Conservation (phyloP, 2,329 filamentous ascomycete species). For the Aspergillus texensis region DNA sequence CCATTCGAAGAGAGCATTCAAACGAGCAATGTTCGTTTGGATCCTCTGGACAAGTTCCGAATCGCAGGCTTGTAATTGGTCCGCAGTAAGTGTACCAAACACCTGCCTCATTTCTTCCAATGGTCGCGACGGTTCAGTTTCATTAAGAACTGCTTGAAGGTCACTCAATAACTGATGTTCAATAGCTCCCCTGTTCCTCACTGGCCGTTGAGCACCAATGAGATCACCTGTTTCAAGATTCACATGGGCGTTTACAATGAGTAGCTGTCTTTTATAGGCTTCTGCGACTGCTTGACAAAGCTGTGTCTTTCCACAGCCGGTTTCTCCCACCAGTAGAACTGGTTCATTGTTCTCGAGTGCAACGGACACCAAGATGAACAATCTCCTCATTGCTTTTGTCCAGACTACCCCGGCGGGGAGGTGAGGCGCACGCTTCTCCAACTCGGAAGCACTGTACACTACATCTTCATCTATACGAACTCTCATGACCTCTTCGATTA, state of each 20-base stretch:
- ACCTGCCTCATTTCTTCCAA: constrained; percentile 60
- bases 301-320: constrained; percentile 96
- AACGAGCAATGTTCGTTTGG: constrained; percentile 59
- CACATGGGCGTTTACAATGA: constrained; percentile 95
- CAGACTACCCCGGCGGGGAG: constrained; percentile 69
- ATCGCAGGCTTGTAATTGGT: constrained; percentile 52
- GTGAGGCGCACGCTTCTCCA: constrained; percentile 58
- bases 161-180: constrained; percentile 67
- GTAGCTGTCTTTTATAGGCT: constrained; percentile 72
- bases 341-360: constrained; percentile 90
- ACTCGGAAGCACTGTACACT: constrained; percentile 68
- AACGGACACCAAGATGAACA: constrained; percentile 86
- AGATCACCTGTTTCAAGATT: constrained; percentile 97
- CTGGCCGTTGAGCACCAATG: constrained; percentile 90
- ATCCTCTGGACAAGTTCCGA: constrained; percentile 48
- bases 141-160: constrained; percentile 52
- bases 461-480: constrained; percentile 73
- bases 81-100: constrained; percentile 59
- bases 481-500: constrained; percentile 90
- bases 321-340: constrained; percentile 92
- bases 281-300: constrained; percentile 91
- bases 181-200: constrained; percentile 79
- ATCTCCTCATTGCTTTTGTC: constrained; percentile 90
- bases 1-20: constrained; percentile 93
- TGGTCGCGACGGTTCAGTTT: constrained; percentile 36